Percentiles rank a stretch among this genome's conserved stretches.
These are phyloP conservation scores for Pseudogymnoascus sp. DNA, from an alignment of 2,329 filamentous ascomycete genomes.

Conservation along the genomic window DNA sequence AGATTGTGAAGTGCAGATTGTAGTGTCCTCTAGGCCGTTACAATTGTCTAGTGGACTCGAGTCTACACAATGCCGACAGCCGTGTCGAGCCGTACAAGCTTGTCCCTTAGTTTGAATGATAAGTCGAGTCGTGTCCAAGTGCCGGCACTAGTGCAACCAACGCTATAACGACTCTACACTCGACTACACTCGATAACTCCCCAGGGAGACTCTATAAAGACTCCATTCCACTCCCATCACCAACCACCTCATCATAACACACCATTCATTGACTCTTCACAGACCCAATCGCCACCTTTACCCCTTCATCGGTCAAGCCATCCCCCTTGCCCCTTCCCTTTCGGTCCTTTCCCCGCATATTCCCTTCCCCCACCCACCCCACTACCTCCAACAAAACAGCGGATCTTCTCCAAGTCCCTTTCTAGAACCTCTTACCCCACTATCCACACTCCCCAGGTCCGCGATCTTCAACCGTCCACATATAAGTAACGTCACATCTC, in stretches of 20 bases:
- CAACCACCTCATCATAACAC: background rate
- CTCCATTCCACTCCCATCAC: background rate
- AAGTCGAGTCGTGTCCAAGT: background rate
- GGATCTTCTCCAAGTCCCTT: background rate
- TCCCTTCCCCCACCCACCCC: background rate
- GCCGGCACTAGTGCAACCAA: background rate
- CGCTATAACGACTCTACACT: background rate
- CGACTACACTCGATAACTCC: background rate
- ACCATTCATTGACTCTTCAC: background rate
- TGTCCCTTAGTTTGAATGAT: background rate
- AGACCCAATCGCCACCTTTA: background rate
- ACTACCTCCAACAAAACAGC: background rate
- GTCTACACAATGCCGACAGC: background rate
- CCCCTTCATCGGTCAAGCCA: background rate
- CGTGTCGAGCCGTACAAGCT: background rate
- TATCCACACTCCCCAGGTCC: too few relatives aligned
- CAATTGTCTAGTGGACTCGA: too few relatives aligned
- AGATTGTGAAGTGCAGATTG: background rate
- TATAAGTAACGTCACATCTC: too few relatives aligned
- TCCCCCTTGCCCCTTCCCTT: background rate
- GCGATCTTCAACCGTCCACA: too few relatives aligned
- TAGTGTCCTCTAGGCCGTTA: background rate
- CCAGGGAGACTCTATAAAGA: background rate
- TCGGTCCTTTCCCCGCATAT: background rate
- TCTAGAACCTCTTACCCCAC: too few relatives aligned